A percentile compares a stretch with the other conserved stretches of the same genome.
Conservation (phyloP, 495 filamentous ascomycete genomes). For the Lepidopterella palustris region DNA sequence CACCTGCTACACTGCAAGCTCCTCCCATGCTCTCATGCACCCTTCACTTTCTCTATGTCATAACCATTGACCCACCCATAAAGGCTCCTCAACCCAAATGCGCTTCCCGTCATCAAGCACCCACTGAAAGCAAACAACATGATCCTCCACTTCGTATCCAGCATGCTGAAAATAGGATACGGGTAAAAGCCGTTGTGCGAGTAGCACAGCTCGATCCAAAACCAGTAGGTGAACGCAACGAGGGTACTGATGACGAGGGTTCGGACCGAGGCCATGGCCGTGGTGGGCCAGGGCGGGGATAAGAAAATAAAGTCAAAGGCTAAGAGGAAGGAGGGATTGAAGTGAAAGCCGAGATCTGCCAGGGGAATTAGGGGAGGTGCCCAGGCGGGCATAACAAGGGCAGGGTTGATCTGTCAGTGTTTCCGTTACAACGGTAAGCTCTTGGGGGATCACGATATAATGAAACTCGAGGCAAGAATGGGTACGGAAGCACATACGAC, state of each 20-base stretch:
- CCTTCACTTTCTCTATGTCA: slow-evolving; percentile 14
- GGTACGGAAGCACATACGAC: slow-evolving; percentile 30
- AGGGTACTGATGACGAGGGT: slow-evolving; percentile 51
- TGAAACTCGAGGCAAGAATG: too few relatives aligned
- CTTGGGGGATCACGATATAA: not conserved
- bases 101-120: slow-evolving; percentile 63
- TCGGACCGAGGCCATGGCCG: slow-evolving; percentile 49
- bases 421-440: not conserved
- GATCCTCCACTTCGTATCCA: slow-evolving; percentile 55
- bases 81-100: slow-evolving; percentile 56
- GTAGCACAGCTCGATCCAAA: slow-evolving; percentile 80
- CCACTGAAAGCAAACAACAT: slow-evolving; percentile 66
- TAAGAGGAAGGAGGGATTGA: slow-evolving; percentile 66
- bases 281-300: slow-evolving; percentile 69
- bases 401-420: slow-evolving; percentile 52
- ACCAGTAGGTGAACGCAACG: slow-evolving; percentile 75
- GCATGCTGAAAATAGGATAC: slow-evolving; percentile 70
- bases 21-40: not conserved
- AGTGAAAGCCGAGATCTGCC: slow-evolving; percentile 69
- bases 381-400: slow-evolving; percentile 49
- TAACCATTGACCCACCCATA: slow-evolving; percentile 64
- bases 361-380: slow-evolving; percentile 14
- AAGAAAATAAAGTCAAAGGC: slow-evolving; percentile 65
- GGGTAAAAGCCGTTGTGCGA: slow-evolving; percentile 77
- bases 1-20: not conserved